phyloP scores from a whole-genome alignment of 2,329 filamentous ascomycete species.

The Diaporthe citriasiana region DNA sequence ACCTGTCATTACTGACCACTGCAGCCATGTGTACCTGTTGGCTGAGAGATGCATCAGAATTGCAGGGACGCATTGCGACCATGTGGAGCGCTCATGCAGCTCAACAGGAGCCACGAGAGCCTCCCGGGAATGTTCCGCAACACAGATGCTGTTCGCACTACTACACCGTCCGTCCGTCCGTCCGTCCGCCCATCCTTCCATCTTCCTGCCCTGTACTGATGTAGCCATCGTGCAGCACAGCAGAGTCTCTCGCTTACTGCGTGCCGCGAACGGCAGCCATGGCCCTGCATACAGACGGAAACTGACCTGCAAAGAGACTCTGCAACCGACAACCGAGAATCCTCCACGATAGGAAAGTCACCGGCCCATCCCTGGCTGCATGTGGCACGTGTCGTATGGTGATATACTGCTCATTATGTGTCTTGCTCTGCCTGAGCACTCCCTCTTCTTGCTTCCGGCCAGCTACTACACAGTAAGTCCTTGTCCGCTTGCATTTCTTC shows the following conservation, averaged over 20 bases:
- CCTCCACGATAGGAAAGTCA: slow-evolving; percentile 26
- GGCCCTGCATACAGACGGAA: slow-evolving; percentile 7
- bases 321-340: slow-evolving; percentile 15
- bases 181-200: neutral
- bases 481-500: neutral
- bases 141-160: neutral
- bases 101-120: slow-evolving; percentile 18
- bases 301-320: neutral
- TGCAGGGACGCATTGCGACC: slow-evolving; percentile 6
- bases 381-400: no score
- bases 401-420: no score
- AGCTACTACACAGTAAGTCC: no score
- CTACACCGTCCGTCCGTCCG: neutral
- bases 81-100: slow-evolving; percentile 28
- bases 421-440: neutral
- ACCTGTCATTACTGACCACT: slow-evolving; percentile 6
- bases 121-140: slow-evolving; percentile 31
- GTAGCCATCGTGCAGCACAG: neutral
- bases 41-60: neutral
- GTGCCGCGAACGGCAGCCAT: neutral
- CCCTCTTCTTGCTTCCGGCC: neutral
- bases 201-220: neutral
- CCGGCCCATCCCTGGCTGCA: neutral
- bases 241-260: neutral
- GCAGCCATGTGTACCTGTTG: slow-evolving; percentile 7